Evolutionary conservation across 1,284 basidiomycete genomes (phyloP).

Genomic region (Rhodotorula sp.): DNA sequence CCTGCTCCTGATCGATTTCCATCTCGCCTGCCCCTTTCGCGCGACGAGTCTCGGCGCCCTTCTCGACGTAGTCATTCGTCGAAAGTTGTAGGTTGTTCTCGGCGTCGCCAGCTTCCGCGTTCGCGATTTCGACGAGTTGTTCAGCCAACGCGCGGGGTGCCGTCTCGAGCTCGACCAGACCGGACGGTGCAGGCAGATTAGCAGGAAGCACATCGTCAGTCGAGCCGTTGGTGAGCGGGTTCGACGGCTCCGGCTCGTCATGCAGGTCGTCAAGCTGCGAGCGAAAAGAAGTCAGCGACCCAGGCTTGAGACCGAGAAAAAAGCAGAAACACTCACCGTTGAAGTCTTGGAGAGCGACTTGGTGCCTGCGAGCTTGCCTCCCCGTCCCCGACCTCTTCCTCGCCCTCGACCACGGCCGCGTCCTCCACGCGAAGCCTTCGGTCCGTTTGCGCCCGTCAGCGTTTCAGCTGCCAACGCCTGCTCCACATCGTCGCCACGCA

Average conservation of each 20-base stretch:
- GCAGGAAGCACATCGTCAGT: neutral
- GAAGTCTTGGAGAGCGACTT: neutral
- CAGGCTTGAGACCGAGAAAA: too few species aligned
- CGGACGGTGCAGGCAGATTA: slow-evolving; percentile 13
- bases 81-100: neutral
- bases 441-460: too few species aligned
- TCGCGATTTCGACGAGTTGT: slow-evolving; percentile 17
- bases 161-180: slow-evolving; percentile 28
- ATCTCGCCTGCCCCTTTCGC: neutral
- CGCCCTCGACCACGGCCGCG: neutral
- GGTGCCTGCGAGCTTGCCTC: neutral
- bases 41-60: neutral
- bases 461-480: neutral
- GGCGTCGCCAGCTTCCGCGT: neutral
- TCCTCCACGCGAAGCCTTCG: neutral
- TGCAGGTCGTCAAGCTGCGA: neutral
- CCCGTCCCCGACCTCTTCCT: neutral
- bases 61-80: neutral
- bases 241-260: neutral
- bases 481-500: neutral
- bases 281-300: neutral
- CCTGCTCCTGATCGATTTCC: neutral
- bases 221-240: slow-evolving; percentile 17
- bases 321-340: neutral
- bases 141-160: slow-evolving; percentile 17